Percentiles rank a stretch among this genome's conserved stretches.
Evolutionary conservation across 2,329 filamentous ascomycete genomes (phyloP).

Genomic region (Penicillium sp.): DNA sequence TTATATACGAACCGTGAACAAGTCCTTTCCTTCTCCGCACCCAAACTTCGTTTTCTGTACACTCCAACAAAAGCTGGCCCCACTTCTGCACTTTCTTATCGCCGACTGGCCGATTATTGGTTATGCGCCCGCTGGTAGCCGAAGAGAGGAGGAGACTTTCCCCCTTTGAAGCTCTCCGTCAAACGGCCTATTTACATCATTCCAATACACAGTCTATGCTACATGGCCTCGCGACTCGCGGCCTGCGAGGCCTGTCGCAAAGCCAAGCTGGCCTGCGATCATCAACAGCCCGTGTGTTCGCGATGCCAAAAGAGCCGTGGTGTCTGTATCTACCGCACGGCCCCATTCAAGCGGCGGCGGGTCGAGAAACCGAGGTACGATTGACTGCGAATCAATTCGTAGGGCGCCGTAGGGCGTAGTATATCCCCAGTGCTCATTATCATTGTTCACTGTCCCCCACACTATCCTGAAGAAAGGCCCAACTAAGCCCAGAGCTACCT

Average conservation of each 20-base stretch:
- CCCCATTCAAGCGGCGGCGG: constrained; percentile 28
- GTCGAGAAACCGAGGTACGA: constrained; percentile 22
- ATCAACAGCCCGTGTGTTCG: constrained; percentile 24
- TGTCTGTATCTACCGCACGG: constrained; percentile 29
- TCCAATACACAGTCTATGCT: neutral
- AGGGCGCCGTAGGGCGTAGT: constrained; percentile 1
- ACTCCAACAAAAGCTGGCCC: neutral
- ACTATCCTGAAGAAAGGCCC: neutral
- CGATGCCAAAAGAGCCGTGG: constrained; percentile 20
- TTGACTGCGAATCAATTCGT: neutral
- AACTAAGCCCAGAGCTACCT: neutral
- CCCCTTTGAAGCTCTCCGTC: constrained; percentile 5
- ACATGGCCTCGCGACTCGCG: constrained; percentile 26
- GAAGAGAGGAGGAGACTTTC: constrained; percentile 7
- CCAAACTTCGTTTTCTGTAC: too few species aligned
- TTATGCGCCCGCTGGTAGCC: constrained; percentile 17
- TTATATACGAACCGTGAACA: neutral
- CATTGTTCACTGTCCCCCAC: neutral
- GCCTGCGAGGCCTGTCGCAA: constrained; percentile 29
- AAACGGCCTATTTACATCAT: neutral
- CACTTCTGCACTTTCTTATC: constrained; percentile 13
- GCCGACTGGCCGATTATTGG: constrained; percentile 15
- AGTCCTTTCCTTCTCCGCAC: neutral
- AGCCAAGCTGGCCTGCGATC: constrained; percentile 28
- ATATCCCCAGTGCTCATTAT: neutral